Evolutionary conservation across 1,139 yeast genomes (phyloP).

Genomic region (Geotrichum europaeum): DNA sequence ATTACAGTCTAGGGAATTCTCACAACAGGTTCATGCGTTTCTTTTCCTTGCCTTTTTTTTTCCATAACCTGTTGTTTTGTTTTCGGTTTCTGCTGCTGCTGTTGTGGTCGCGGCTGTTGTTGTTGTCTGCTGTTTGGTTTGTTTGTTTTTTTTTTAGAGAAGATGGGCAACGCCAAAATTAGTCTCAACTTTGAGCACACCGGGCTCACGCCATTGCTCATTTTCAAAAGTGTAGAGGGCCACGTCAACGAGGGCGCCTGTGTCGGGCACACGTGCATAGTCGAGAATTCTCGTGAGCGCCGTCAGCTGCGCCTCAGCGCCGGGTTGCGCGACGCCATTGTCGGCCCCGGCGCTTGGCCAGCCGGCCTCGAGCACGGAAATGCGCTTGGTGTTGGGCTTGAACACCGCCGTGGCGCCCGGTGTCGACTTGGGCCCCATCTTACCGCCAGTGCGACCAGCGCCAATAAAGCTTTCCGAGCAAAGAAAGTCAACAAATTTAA

Average conservation of each 20-base stretch:
- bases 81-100: background rate
- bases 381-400: conserved; percentile 21
- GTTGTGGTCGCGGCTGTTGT: background rate
- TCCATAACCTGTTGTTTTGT: background rate
- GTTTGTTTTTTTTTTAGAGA: background rate
- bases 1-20: too few relatives aligned
- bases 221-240: conserved; percentile 24
- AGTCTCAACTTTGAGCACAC: conserved; percentile 24
- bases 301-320: conserved; percentile 45
- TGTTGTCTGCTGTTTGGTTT: background rate
- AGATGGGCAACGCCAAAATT: conserved; percentile 24
- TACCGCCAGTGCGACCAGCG: background rate
- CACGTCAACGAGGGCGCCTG: conserved; percentile 7
- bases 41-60: too few relatives aligned
- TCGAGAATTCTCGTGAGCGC: conserved; percentile 45
- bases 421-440: too few relatives aligned
- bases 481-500: conserved; percentile 27
- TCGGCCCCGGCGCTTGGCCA: conserved; percentile 59
- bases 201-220: conserved; percentile 29
- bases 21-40: too few relatives aligned
- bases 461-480: conserved; percentile 28
- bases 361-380: conserved; percentile 60
- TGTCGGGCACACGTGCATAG: conserved; percentile 21
- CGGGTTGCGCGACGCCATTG: conserved; percentile 54
- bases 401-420: background rate